Base-by-base conservation (phyloP, 306 rosid genomes). In the Castanea mollissima region DNA sequence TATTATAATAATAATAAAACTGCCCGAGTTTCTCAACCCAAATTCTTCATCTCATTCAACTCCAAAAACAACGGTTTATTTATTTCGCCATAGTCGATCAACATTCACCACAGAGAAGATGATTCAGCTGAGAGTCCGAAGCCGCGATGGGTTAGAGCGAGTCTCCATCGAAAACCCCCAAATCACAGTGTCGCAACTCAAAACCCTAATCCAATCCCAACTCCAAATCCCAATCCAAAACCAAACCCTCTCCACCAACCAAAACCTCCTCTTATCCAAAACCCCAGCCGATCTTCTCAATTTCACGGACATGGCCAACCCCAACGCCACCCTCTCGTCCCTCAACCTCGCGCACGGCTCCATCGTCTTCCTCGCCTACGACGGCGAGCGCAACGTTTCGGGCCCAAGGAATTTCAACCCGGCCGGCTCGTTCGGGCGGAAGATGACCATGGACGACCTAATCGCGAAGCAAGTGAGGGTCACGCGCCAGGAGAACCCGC, bases 401-500 rank as follows among this genome's bases (percentile, higher is more conserved):
- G 94, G 99, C 0, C 99, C 97, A 13, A 59, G 85, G 6, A 73
- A 41, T 41, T 41, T 93, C 83, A 76, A 70, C 74, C 94, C 97
- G 0, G 91, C 98, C 15, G 99, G 99, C 6, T 93, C 98, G 5
- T 96, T 96, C 73, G 99, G 99, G 52, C 92, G 97, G 4, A 96
- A 93, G 88, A 96, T 96, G 99, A 96, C 99, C 6, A 93, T 96
- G 99, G 99, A 93, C 55, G 99, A 96, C 76, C 93, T 96, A 25
- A 91, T 96, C 79, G 99, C 99, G 2, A 93, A 87, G 76, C 99
- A 96, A 89, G 90, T 90, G 96, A 90, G 93, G 32, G 91, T 96
- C 64, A 64, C 90, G 12, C 96, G 96, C 64, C 99, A 96, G 31
- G 99, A 96, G 79, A 90, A 80, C 55, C 93, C 99, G 0, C 96